Evolutionary conservation across 164 flowering plant genomes (phyloP).

Genomic region (Protea cynaroides): DNA sequence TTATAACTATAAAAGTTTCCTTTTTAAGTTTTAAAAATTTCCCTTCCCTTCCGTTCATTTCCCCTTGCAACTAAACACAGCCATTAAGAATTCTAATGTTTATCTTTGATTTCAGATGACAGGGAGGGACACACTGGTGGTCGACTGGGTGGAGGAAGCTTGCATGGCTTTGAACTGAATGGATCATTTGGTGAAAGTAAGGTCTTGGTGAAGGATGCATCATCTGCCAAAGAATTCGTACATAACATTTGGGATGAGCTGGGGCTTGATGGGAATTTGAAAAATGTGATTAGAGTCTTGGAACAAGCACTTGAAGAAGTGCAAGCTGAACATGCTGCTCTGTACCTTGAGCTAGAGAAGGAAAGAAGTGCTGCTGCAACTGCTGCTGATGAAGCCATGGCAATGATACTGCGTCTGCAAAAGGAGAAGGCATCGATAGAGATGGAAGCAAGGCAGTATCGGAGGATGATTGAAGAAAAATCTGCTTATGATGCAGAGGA

Average conservation of each 20-base stretch:
- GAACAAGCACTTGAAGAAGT: constrained; percentile 69
- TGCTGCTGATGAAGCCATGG: constrained; percentile 97
- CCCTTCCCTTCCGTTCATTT: too few relatives aligned
- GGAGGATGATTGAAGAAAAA: constrained; percentile 81
- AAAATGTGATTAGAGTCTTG: constrained; percentile 33
- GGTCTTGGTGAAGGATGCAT: constrained; percentile 15
- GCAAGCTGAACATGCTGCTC: constrained; percentile 46
- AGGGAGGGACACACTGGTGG: constrained; percentile 17
- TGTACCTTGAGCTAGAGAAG: constrained; percentile 71
- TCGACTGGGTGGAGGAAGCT: constrained; percentile 15
- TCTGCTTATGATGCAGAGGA: constrained; percentile 85
- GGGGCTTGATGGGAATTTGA: constrained; percentile 21
- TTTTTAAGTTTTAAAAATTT: too few relatives aligned
- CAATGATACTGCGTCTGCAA: constrained; percentile 88
- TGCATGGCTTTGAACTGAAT: constrained; percentile 17
- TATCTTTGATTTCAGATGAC: constrained; percentile 25
- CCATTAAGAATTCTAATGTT: constrained; percentile 2
- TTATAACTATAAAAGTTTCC: too few relatives aligned
- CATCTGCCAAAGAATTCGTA: constrained; percentile 20
- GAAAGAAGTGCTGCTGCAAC: constrained; percentile 91
- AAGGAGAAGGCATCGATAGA: constrained; percentile 84
- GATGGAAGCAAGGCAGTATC: constrained; percentile 87
- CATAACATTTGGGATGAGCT: constrained; percentile 5
- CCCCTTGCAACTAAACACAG: too few relatives aligned
- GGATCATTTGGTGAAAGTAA: constrained; percentile 22